These are phyloP conservation scores for Xylaria polymorpha DNA, from an alignment of 2,329 filamentous ascomycete species.

Conservation along the genomic window DNA sequence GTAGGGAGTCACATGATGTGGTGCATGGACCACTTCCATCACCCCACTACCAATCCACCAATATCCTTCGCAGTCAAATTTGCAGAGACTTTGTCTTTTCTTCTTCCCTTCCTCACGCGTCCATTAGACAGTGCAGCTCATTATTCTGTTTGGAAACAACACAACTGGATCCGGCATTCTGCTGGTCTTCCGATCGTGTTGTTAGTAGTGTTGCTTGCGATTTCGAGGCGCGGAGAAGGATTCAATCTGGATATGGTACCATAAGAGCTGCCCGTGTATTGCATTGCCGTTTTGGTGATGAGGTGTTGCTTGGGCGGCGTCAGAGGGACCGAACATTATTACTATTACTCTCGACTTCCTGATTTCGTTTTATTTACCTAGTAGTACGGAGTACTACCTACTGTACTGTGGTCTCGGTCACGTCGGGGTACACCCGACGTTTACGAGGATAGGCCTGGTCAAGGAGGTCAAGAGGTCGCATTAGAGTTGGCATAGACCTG, in stretches of 20 bases:
- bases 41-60: slow-evolving; percentile 30
- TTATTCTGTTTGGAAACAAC: slow-evolving; percentile 62
- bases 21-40: slow-evolving; percentile 29
- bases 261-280: slow-evolving; percentile 80
- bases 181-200: slow-evolving; percentile 66
- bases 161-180: slow-evolving; percentile 74
- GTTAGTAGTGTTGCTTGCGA: slow-evolving; percentile 67
- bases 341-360: background rate
- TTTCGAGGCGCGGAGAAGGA: slow-evolving; percentile 63
- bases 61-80: slow-evolving; percentile 41
- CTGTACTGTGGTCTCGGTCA: background rate
- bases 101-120: slow-evolving; percentile 70
- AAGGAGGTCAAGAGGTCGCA: background rate
- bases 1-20: slow-evolving; percentile 42
- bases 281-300: slow-evolving; percentile 53
- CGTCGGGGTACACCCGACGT: background rate
- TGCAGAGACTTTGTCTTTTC: slow-evolving; percentile 37
- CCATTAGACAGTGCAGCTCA: slow-evolving; percentile 90
- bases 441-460: background rate
- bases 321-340: slow-evolving; percentile 80
- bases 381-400: too few relatives aligned
- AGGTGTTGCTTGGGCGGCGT: slow-evolving; percentile 80
- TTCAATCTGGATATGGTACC: slow-evolving; percentile 61
- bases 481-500: slow-evolving; percentile 1
- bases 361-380: background rate